Base-by-base conservation (phyloP, 805 yeast species). In the Scheffersomyces ergatensis region DNA sequence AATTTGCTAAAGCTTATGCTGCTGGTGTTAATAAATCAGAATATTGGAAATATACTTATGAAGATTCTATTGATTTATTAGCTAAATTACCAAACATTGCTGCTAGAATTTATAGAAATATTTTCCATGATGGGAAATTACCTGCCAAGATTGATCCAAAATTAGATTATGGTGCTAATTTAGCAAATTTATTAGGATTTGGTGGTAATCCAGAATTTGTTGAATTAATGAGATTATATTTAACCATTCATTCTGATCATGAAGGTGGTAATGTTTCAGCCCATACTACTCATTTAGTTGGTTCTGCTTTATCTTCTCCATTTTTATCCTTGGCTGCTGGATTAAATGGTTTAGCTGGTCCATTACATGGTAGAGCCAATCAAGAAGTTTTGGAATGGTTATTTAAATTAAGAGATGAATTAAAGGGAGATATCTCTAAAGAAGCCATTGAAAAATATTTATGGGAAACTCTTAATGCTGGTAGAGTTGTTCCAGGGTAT, bases 261-360 rank as follows among this genome's bases (percentile, higher is more conserved):
- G 90, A 83, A 69, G 90, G 90, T 64, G 92, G 92, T 50, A 84
- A 84, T 57, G 92, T 84, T 39, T 81, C 88, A 42, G 88, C 90
- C 25, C 92, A 84, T 70, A 72, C 90, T 49, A 83, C 90, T 49
- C 89, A 84, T 63, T 72, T 85, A 58, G 92, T 86, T 31, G 93
- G 93, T 37, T 82, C 89, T 26, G 90, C 95, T 16, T 70, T 85
- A 51, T 76, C 87, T 36, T 85, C 85, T 45, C 89, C 93, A 46
- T 83, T 70, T 70, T 70, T 85, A 53, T 80, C 89, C 36, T 81
- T 82, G 53, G 73, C 89, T 42, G 88, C 93, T 31, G 93, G 93
- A 51, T 71, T 85, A 50, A 80, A 81, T 63, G 95, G 95, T 54
- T 72, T 85, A 46, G 93, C 95, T 25, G 95, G 95, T 48, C 93